A percentile compares a stretch with the other conserved stretches of the same genome.
Evolutionary conservation across 257 asterid genomes (phyloP).

Genomic region (Parsonsia alboflavescens): DNA sequence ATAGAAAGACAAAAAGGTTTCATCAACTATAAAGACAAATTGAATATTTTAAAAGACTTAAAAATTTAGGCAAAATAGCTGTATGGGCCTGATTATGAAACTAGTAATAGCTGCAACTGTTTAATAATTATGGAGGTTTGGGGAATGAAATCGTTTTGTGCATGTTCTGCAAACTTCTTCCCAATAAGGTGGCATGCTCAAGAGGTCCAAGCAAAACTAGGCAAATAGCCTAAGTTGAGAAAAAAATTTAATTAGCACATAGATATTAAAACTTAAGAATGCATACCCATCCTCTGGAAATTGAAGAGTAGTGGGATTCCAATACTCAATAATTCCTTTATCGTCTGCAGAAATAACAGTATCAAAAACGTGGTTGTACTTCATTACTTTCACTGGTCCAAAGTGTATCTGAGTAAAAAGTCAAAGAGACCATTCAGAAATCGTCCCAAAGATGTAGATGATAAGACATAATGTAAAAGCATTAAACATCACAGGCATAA

Average conservation of each 20-base stretch:
- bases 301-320: conserved; percentile 83
- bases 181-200: background rate
- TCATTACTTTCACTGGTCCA: conserved; percentile 78
- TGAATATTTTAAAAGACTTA: background rate
- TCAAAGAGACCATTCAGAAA: conserved; percentile 2
- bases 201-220: background rate
- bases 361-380: conserved; percentile 80
- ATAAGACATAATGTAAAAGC: conserved; percentile 1
- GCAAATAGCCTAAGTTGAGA: background rate
- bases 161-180: background rate
- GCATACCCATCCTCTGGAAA: conserved; percentile 81
- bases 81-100: background rate
- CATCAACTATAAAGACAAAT: background rate
- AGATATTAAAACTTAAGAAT: background rate
- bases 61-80: background rate
- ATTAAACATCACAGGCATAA: background rate
- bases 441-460: conserved; percentile 12
- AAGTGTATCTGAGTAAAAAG: conserved; percentile 60
- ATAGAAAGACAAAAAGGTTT: background rate
- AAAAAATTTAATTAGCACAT: background rate
- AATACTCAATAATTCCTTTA: conserved; percentile 91
- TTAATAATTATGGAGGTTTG: background rate
- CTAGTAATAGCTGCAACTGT: background rate
- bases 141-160: background rate
- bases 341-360: conserved; percentile 91